A percentile compares a stretch with the other conserved stretches of the same genome.
Conservation (phyloP, 768 basidiomycete genomes). For the Sporobolomyces phaffii region DNA sequence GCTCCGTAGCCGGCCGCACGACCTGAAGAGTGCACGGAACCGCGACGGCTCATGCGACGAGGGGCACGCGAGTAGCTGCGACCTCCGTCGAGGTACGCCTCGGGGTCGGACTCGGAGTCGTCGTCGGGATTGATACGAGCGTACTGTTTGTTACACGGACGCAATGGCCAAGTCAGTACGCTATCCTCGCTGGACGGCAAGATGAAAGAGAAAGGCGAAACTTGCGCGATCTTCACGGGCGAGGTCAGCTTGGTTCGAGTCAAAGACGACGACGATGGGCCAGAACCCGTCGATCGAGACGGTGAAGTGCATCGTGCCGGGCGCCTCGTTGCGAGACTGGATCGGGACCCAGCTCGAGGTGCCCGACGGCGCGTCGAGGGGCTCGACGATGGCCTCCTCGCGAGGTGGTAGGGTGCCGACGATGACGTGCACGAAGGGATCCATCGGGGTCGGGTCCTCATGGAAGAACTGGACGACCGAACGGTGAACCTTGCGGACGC, state of each 20-base stretch:
- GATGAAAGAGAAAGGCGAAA: background rate
- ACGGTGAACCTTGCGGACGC: constrained; percentile 34
- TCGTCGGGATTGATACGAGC: constrained; percentile 12
- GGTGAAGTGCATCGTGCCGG: constrained; percentile 22
- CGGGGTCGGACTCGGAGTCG: constrained; percentile 11
- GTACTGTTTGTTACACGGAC: background rate
- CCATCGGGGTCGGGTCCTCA: constrained; percentile 17
- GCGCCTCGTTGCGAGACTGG: constrained; percentile 1
- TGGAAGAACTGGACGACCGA: constrained; percentile 36
- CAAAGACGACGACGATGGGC: constrained; percentile 37
- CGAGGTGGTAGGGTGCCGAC: constrained; percentile 21
- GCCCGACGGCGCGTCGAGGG: background rate
- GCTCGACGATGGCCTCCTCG: background rate
- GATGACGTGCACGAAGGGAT: constrained; percentile 31
- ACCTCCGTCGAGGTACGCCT: constrained; percentile 7
- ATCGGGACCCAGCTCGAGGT: constrained; percentile 11
- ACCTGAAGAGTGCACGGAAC: background rate
- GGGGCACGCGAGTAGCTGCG: background rate
- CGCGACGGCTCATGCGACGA: constrained; percentile 1
- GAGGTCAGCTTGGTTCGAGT: constrained; percentile 23
- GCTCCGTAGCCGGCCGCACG: background rate
- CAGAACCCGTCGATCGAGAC: constrained; percentile 25
- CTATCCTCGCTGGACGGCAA: too few relatives aligned
- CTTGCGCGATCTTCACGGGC: constrained; percentile 20
- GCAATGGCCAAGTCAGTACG: too few relatives aligned